These are phyloP conservation scores for Neurospora sp. DNA, from an alignment of 495 filamentous ascomycete species.

Conservation along the genomic window DNA sequence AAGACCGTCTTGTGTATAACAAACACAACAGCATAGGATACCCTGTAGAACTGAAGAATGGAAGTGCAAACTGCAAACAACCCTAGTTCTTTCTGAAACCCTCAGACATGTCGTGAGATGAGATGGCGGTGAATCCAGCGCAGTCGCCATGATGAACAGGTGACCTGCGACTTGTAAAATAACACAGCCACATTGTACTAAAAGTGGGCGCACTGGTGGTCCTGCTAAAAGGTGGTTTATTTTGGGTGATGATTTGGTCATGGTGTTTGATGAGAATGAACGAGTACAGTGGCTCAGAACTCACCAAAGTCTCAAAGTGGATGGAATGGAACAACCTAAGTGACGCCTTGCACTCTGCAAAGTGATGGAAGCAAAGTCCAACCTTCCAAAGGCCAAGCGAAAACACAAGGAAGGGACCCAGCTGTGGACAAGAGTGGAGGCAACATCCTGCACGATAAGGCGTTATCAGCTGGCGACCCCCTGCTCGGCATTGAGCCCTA, in stretches of 20 bases:
- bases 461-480: background rate
- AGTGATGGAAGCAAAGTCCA: background rate
- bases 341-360: background rate
- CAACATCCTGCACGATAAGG: background rate
- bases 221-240: background rate
- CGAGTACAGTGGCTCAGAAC: background rate
- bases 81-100: background rate
- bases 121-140: background rate
- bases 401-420: background rate
- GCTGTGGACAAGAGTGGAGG: background rate
- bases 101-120: background rate
- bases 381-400: background rate
- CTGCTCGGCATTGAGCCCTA: conserved; percentile 17
- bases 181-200: background rate
- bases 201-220: background rate
- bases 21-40: background rate
- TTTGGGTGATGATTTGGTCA: background rate
- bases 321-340: background rate
- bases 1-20: background rate
- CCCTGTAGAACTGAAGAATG: background rate
- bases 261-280: background rate
- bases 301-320: background rate
- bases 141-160: background rate
- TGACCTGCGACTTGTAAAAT: background rate
- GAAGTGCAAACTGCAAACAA: background rate